These are phyloP conservation scores for Haplosporangium gracile DNA, from an alignment of 192 early-diverging fungal genomes.

Conservation along the genomic window DNA sequence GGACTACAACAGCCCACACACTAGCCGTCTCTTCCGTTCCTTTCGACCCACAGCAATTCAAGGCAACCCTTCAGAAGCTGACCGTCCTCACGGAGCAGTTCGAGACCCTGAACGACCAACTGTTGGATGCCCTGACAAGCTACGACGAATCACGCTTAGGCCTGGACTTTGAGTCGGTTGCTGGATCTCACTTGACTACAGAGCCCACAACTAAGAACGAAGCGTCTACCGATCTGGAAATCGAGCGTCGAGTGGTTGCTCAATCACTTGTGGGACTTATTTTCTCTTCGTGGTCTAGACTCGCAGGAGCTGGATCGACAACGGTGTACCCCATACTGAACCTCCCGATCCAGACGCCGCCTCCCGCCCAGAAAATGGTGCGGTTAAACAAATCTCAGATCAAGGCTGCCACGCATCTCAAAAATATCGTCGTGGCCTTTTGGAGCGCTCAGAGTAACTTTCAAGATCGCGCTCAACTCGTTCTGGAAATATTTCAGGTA, in stretches of 20 bases:
- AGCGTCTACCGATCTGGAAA: constrained; percentile 16
- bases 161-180: not conserved
- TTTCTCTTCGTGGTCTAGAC: constrained; percentile 27
- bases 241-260: constrained; percentile 16
- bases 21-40: not conserved
- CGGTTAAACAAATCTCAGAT: constrained; percentile 16
- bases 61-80: constrained; percentile 20
- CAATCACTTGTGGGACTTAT: constrained; percentile 25
- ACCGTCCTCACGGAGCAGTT: constrained; percentile 18
- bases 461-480: constrained; percentile 33
- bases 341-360: constrained; percentile 25
- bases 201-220: constrained; percentile 9
- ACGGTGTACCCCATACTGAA: not conserved
- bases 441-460: constrained; percentile 34
- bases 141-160: not conserved
- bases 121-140: constrained; percentile 31
- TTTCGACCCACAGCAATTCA: constrained; percentile 24
- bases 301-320: not conserved
- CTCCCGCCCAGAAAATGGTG: constrained; percentile 9
- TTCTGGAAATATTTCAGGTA: constrained; percentile 42
- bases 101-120: constrained; percentile 36
- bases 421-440: constrained; percentile 25
- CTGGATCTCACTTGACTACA: not conserved
- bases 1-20: not conserved
- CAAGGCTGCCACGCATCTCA: constrained; percentile 30